Conservation (phyloP, 257 asterid species). For the Scutellaria minor region DNA sequence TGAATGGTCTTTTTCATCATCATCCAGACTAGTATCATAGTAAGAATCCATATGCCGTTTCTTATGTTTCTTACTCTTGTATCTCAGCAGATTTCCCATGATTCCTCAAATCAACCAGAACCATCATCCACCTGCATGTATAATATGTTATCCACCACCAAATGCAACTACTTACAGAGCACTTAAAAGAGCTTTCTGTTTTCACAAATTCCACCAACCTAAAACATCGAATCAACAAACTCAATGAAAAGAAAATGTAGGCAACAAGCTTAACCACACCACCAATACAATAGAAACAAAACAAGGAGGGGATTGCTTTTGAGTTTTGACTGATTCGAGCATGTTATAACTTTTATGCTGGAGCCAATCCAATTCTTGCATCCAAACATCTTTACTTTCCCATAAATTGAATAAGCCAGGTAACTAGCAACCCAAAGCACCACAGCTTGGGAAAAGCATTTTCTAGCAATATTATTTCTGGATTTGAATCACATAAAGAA, state of each 20-base stretch:
- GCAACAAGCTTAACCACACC: background rate
- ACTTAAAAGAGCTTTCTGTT: background rate
- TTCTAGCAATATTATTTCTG: no score
- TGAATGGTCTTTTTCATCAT: constrained; percentile 60
- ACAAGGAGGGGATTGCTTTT: background rate
- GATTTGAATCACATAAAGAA: no score
- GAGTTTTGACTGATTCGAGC: background rate
- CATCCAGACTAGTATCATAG: constrained; percentile 48
- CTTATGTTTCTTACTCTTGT: constrained; percentile 60
- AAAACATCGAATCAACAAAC: background rate
- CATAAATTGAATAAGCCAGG: no score
- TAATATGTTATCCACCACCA: background rate
- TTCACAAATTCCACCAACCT: background rate
- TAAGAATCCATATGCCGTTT: constrained; percentile 49
- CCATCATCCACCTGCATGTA: constrained; percentile 74
- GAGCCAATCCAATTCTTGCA: constrained; percentile 13
- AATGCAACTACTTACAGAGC: background rate
- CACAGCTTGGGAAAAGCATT: no score
- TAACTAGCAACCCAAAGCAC: no score
- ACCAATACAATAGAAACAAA: no score
- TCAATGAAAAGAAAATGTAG: constrained; percentile 1
- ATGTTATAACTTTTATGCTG: background rate
- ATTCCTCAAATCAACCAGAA: constrained; percentile 85
- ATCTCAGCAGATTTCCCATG: constrained; percentile 82
- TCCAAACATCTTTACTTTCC: background rate